Conservation (phyloP, 352 stramenopile species). For the Phytophthora sansomeana region DNA sequence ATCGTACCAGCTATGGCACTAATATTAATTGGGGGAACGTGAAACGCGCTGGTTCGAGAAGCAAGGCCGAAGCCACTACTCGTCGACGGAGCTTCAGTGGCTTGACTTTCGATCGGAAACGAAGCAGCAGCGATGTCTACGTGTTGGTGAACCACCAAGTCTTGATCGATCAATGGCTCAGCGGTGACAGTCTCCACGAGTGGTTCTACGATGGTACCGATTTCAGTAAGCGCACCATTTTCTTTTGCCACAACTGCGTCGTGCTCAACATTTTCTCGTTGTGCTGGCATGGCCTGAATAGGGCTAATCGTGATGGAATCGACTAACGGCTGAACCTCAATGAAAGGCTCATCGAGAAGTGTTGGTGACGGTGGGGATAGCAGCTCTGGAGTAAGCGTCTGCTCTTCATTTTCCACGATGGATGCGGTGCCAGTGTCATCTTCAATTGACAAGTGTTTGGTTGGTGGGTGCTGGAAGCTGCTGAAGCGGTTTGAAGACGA, state of each 20-base stretch:
- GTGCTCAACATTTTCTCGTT: neutral
- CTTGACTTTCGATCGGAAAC: neutral
- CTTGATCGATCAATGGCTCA: neutral
- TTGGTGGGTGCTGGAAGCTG: conserved; percentile 17
- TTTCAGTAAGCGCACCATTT: neutral
- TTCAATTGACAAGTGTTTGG: conserved; percentile 1
- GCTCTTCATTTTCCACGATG: neutral
- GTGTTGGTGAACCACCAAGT: neutral
- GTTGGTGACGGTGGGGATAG: neutral
- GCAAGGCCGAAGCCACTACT: neutral
- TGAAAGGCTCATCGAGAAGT: neutral
- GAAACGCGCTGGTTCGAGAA: conserved; percentile 11
- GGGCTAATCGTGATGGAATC: neutral
- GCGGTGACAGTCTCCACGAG: neutral
- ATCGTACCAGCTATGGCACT: conserved; percentile 8
- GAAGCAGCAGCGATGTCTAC: neutral
- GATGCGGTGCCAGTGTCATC: neutral
- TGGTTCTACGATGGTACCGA: neutral
- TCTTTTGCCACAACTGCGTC: neutral
- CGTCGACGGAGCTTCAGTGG: neutral
- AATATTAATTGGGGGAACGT: conserved; percentile 26
- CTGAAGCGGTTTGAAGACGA: conserved; percentile 19
- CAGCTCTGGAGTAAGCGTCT: neutral
- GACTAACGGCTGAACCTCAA: neutral
- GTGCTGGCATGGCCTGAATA: neutral